Base-by-base conservation (phyloP, 441 rosid species). In the Francoa sonchifolia region DNA sequence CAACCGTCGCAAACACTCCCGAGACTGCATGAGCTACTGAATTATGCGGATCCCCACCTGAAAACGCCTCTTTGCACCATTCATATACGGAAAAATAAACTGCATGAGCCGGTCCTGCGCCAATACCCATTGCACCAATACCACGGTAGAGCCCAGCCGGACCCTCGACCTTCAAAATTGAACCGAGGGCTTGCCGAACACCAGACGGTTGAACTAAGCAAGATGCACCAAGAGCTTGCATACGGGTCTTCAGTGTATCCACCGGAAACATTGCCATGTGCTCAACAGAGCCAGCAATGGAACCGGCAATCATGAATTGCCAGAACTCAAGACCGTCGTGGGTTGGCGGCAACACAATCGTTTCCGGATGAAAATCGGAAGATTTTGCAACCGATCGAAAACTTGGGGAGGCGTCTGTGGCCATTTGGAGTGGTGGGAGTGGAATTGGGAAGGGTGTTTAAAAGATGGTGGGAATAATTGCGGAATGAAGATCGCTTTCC, bases 241-340 rank as follows among this genome's bases (percentile, higher is more conserved):
- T 86, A 29, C 59, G 85, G 9, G 90, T 79, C 63, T 86, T 86
- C 62, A 82, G 52, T 11, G 94, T 82, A 48, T 87, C 96, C 6
- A 79, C 85, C 1, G 90, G 94, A 52, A 77, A 82, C 94, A 82
- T 82, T 17, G 90, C 79, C 98, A 90, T 82, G 72, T 90, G 96
- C 49, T 90, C 96, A 21, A 80, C 72, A 12, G 71, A 67, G 8
- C 96, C 96, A 28, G 98, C 98, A n/a, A 85, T 48, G 8, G 96
- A 86, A 20, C 95, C 95, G 34, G 96, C 84, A 29, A 73, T 54
- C 96, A 90, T 85, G 59, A 72, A 88, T 50, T 85, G 95, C 93
- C 93, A 76, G 56, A 74, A 90, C 19, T 54, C 67, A 29, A 85
- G 96, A 16, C 82, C 80, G 29, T 75, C 81, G 61, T 70, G 87